phyloP scores from a whole-genome alignment of 306 rosid species.

The Mimosa bimucronata region DNA sequence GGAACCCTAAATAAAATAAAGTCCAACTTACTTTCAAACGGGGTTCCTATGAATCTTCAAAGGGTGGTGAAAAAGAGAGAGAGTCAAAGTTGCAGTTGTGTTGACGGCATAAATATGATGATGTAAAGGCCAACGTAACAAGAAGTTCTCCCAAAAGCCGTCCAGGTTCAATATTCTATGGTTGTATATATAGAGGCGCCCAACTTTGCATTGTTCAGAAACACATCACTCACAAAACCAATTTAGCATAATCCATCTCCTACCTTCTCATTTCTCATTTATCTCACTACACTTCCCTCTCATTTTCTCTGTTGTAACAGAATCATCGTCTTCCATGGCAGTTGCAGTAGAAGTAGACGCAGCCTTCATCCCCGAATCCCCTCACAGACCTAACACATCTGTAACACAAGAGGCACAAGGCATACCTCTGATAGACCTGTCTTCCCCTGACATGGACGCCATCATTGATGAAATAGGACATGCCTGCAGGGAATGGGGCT shows the following conservation, averaged over 20 bases:
- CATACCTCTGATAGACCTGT: conserved; percentile 66
- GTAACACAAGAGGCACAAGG: conserved; percentile 31
- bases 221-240: no score
- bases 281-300: neutral
- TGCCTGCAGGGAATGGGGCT: conserved; percentile 48
- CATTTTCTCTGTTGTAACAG: neutral
- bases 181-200: no score
- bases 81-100: no score
- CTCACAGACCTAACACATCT: conserved; percentile 57
- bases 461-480: conserved; percentile 31
- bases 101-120: no score
- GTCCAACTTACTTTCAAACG: no score
- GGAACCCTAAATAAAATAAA: no score
- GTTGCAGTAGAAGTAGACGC: conserved; percentile 59
- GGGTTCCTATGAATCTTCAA: no score
- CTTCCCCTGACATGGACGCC: conserved; percentile 4
- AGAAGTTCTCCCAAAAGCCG: no score
- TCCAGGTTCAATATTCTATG: no score
- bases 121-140: no score
- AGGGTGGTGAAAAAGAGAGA: no score
- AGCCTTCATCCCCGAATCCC: conserved; percentile 58
- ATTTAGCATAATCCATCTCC: neutral
- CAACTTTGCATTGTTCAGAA: no score
- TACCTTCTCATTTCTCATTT: neutral
- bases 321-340: neutral